Evolutionary conservation across 371 early-diverging fungal genomes (phyloP), one percentile per base, ranked within the genome.

Genomic region (Syncephalastrum racemosum): DNA sequence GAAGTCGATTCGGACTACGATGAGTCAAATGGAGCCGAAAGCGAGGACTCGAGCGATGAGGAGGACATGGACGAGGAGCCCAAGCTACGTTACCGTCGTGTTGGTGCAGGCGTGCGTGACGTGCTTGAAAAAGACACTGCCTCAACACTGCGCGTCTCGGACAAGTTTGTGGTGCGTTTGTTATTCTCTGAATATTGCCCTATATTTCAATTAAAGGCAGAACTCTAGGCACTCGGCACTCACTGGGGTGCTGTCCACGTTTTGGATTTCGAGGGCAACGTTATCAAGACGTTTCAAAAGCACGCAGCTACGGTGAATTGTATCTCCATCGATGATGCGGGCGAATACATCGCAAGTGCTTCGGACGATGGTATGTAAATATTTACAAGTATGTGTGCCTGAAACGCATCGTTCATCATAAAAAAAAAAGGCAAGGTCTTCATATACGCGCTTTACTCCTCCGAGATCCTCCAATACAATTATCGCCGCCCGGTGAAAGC

Each of bases 171-270:
- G 73, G 94, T 94, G 39, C 39, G 43, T 23, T 31, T 24, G n/a
- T 24, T n/a, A 12, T 15, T 22, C 18, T 46, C 24, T 49, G 40
- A 19, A 1, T 18, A 31, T 4, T 1, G 23, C n/a, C 20, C n/a
- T n/a, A n/a, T 46, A 7, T 16, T 47, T 4, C 16, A 18, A 46
- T 40, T 22, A 49, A 44, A 31, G 52, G 27, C 43, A 25, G 19
- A 52, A 52, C 25, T 44, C 10, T 63, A 91, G 93, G 92, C 87
- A 15, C 70, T 97, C n/a, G 98, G 97, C 24, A 97, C 98, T 6
- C 95, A 97, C 63, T 90, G 93, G 84, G 98, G 98, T 50, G 79
- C 82, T 31, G 87, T 98, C 10, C 86, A 93, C 54, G 85, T 97
- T 50, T 79, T 97, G 45, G 98, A 98, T 69, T 88, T 94, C 54